A percentile compares a stretch with the other conserved stretches of the same genome.
phyloP scores from a whole-genome alignment of 768 basidiomycete genomes.

The Udeniomyces megalosporus region DNA sequence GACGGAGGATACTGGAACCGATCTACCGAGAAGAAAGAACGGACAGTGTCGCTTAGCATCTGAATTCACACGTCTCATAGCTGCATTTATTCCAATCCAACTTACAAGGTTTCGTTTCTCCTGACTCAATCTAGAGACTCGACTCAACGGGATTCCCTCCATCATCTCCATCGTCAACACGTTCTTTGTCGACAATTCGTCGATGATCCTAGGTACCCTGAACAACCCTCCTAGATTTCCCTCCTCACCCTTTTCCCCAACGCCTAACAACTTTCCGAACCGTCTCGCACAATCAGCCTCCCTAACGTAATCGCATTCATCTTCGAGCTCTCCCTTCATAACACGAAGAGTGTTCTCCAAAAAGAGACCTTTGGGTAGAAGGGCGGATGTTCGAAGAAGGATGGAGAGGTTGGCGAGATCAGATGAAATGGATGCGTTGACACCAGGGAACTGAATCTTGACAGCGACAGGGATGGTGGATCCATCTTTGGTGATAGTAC shows the following conservation, averaged over 20 bases:
- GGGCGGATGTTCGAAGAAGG: constrained; percentile 57
- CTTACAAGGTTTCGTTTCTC: constrained; percentile 55
- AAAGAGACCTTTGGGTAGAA: constrained; percentile 78
- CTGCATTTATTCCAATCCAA: too few relatives aligned
- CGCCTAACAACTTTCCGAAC: constrained; percentile 35
- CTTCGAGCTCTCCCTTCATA: constrained; percentile 72
- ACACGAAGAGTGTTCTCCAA: constrained; percentile 75
- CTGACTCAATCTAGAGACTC: constrained; percentile 39
- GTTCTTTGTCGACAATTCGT: constrained; percentile 59
- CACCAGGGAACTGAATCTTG: constrained; percentile 92
- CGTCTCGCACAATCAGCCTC: constrained; percentile 56
- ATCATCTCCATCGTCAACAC: constrained; percentile 85
- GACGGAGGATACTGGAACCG: constrained; percentile 57
- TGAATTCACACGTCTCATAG: too few relatives aligned
- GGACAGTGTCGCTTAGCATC: neutral
- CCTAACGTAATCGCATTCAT: constrained; percentile 78
- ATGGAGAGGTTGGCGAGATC: constrained; percentile 75
- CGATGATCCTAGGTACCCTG: constrained; percentile 65
- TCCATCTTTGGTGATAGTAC: constrained; percentile 34
- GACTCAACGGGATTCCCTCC: constrained; percentile 63
- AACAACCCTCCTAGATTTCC: constrained; percentile 39
- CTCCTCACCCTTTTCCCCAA: constrained; percentile 1
- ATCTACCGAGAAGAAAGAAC: constrained; percentile 42
- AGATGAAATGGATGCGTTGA: constrained; percentile 65
- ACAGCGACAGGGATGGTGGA: constrained; percentile 34